phyloP scores from a whole-genome alignment of 2,329 filamentous ascomycete genomes.

The Alternaria hordeiaustralica region DNA sequence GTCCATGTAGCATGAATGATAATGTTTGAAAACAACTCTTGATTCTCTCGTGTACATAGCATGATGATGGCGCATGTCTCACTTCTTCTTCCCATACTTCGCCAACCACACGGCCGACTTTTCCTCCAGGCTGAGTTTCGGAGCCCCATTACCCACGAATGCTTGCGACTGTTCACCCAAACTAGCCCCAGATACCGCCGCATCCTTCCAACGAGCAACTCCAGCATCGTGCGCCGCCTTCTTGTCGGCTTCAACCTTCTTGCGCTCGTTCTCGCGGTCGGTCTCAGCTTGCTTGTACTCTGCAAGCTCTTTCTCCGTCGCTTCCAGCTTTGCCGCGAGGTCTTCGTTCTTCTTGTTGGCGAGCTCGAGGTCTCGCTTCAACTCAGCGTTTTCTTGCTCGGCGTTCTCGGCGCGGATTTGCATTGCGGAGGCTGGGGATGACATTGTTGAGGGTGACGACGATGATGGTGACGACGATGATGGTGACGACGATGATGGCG shows the following conservation, averaged over 20 bases:
- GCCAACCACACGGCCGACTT: too few species aligned
- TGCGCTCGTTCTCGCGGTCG: not conserved
- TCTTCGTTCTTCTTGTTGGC: not conserved
- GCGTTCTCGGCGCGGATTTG: not conserved
- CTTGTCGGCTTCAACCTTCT: not conserved
- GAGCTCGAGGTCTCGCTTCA: not conserved
- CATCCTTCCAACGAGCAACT: too few species aligned
- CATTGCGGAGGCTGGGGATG: not conserved
- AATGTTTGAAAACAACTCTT: conserved; percentile 1
- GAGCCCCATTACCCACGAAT: too few species aligned
- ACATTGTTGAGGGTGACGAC: not conserved
- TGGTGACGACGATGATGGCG: not conserved
- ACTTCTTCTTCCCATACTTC: too few species aligned
- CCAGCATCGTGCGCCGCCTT: too few species aligned
- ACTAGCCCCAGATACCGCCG: too few species aligned
- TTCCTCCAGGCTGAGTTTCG: too few species aligned
- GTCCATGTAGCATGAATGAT: conserved; percentile 9
- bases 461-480: not conserved
- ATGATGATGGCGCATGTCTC: too few species aligned
- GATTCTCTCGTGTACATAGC: too few species aligned
- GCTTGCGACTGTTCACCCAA: too few species aligned
- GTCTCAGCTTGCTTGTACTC: not conserved
- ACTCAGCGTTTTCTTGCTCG: too few species aligned
- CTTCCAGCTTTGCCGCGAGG: not conserved
- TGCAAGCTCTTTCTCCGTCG: not conserved